Base-by-base conservation (phyloP, 176 grass and related monocot genomes). In the Aechmea fasciata region DNA sequence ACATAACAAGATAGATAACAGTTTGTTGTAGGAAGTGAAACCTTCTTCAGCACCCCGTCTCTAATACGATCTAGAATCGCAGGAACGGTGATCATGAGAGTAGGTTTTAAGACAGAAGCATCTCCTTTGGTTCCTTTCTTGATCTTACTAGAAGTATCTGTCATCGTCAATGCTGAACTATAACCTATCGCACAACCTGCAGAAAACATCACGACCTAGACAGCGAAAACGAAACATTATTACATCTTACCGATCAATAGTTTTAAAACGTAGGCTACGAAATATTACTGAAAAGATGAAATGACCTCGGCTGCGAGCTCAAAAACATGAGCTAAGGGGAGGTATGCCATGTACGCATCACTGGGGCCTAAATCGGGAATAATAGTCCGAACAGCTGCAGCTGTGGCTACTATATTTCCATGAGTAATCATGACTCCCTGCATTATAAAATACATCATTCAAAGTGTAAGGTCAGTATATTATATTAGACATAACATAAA, bases 401-500 rank as follows among this genome's bases (percentile, higher is more conserved):
- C 71, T 28, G 78, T 87, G 17, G 91, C 82, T 69, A 96, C 79
- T 75, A 91, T 84, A 59, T 96, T 96, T 52, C 87, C 82, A 85
- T 96, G 91, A 17, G 87, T 83, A 69, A 96, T 96, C 87, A 96
- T 96, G 15, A 96, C 91, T 71, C 91, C 91, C 85, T 96, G 65
- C 53, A 67, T 68, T 41, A 78, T 69, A 69, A 65, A 76, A 51
- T 29, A 75, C 19, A 26, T 69, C 63, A 78, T 2, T 73, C 13
- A 77, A 66, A 51, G 49, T 10, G 49, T 19, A 49, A 57, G 22
- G 25, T 26, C 25, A 26, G 25, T 26, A 2, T 26, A 26, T 26
- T 2, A 26, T 26, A 26, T 26, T 26, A 26, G 25, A 26, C 25
- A 26, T 26, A 2, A 26, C 2, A 26, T 26, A 26, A 26, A 26